These are phyloP conservation scores for Penicillium steckii DNA, from an alignment of 495 filamentous ascomycete species.

Conservation along the genomic window DNA sequence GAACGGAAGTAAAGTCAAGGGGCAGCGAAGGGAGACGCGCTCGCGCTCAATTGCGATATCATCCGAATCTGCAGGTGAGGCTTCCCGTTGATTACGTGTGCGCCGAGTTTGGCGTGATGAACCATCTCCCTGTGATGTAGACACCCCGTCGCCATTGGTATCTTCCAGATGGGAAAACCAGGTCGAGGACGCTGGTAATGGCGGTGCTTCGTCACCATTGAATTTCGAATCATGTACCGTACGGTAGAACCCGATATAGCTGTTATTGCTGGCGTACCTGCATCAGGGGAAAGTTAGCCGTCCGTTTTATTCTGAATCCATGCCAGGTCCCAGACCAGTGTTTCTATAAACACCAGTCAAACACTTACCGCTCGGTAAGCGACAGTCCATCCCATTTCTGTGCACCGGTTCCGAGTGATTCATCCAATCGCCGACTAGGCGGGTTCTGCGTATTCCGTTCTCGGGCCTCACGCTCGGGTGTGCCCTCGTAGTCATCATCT, in stretches of 20 bases:
- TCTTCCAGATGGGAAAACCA: slow-evolving; percentile 66
- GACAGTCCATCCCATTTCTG: slow-evolving; percentile 35
- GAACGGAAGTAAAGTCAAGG: slow-evolving; percentile 74
- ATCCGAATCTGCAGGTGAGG: slow-evolving; percentile 51
- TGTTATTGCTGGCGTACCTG: slow-evolving; percentile 72
- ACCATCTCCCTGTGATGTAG: too few species aligned
- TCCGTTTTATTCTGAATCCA: too few species aligned
- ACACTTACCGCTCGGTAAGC: slow-evolving; percentile 37
- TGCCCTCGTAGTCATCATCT: slow-evolving; percentile 29
- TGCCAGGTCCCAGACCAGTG: not conserved
- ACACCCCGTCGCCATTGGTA: slow-evolving; percentile 21
- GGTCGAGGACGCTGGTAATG: slow-evolving; percentile 64
- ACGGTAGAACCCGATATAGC: slow-evolving; percentile 75
- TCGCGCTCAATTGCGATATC: slow-evolving; percentile 73
- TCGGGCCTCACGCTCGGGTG: slow-evolving; percentile 19
- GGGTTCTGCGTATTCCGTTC: slow-evolving; percentile 22
- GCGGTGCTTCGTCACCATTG: slow-evolving; percentile 58
- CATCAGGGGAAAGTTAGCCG: not conserved
- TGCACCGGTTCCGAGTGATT: slow-evolving; percentile 23
- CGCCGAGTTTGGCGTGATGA: not conserved
- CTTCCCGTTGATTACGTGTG: slow-evolving; percentile 25
- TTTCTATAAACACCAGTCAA: not conserved
- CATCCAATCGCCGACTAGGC: slow-evolving; percentile 26
- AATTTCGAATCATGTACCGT: slow-evolving; percentile 75
- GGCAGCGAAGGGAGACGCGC: slow-evolving; percentile 71